Evolutionary conservation across 331 rosid species (phyloP).

Genomic region (Pyrus hybrid): DNA sequence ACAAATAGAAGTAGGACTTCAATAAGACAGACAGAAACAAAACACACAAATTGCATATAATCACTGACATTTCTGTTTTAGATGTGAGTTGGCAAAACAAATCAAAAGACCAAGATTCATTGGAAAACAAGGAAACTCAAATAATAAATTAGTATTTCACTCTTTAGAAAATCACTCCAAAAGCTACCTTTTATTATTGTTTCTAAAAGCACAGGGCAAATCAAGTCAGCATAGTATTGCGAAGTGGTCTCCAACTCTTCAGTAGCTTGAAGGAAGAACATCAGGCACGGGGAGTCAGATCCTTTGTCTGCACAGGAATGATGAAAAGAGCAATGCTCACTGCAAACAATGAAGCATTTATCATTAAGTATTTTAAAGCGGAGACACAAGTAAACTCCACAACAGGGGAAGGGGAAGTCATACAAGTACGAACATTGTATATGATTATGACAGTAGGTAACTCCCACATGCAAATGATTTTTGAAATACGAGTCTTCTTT

Average conservation of each 20-base stretch:
- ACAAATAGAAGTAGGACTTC: background rate
- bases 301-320: slow-evolving; percentile 19
- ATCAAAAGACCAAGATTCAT: background rate
- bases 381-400: background rate
- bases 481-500: background rate
- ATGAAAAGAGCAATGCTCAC: slow-evolving; percentile 49
- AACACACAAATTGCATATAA: background rate
- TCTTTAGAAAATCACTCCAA: background rate
- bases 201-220: slow-evolving; percentile 63
- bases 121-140: background rate
- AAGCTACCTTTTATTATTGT: slow-evolving; percentile 73
- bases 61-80: background rate
- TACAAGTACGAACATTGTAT: background rate
- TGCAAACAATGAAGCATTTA: slow-evolving; percentile 38
- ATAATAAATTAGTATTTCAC: background rate
- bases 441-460: background rate
- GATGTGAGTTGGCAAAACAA: background rate
- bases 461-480: background rate
- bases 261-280: slow-evolving; percentile 37
- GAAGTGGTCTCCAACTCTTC: slow-evolving; percentile 31
- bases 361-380: background rate
- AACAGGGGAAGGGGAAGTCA: background rate
- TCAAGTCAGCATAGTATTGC: slow-evolving; percentile 37
- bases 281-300: slow-evolving; percentile 49
- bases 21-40: background rate